Evolutionary conservation across 2,329 filamentous ascomycete species (phyloP).

Genomic region (Aspergillus carbonarius): DNA sequence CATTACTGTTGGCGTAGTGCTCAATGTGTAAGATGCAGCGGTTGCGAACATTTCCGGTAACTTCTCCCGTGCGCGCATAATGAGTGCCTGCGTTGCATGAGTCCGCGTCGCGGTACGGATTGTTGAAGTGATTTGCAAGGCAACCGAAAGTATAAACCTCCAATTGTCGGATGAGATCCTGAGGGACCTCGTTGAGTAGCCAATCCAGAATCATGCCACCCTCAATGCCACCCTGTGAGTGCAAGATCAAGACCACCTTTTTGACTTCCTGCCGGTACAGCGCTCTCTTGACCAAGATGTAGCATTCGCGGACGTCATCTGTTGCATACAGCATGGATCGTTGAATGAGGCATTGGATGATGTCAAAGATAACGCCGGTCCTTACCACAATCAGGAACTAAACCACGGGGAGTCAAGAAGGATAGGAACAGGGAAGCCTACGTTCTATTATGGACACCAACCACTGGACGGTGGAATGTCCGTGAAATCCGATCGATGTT

Average conservation of each 20-base stretch:
- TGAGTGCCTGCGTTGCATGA: neutral
- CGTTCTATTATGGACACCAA: slow-evolving; percentile 74
- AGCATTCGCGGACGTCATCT: slow-evolving; percentile 58
- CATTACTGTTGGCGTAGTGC: slow-evolving; percentile 72
- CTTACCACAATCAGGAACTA: slow-evolving; percentile 20
- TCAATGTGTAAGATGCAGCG: slow-evolving; percentile 68
- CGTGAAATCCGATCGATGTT: slow-evolving; percentile 70
- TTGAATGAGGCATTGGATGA: slow-evolving; percentile 75
- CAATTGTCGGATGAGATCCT: slow-evolving; percentile 64
- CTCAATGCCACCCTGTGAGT: slow-evolving; percentile 76
- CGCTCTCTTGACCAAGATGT: slow-evolving; percentile 63
- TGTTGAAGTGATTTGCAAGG: slow-evolving; percentile 80
- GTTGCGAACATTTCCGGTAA: neutral
- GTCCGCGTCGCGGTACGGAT: slow-evolving; percentile 57
- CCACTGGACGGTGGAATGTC: slow-evolving; percentile 69
- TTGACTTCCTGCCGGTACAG: slow-evolving; percentile 62
- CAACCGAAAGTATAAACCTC: slow-evolving; percentile 77
- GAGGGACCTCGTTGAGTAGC: slow-evolving; percentile 69
- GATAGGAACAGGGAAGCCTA: slow-evolving; percentile 32
- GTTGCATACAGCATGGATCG: slow-evolving; percentile 73
- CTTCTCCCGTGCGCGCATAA: slow-evolving; percentile 29
- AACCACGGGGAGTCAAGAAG: neutral
- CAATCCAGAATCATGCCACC: slow-evolving; percentile 72
- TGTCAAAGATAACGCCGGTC: slow-evolving; percentile 69
- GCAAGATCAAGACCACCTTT: slow-evolving; percentile 72